Percentiles rank a stretch among this genome's conserved stretches.
Evolutionary conservation across 176 grass and related monocot species (phyloP).

Genomic region (Aechmea fasciata): DNA sequence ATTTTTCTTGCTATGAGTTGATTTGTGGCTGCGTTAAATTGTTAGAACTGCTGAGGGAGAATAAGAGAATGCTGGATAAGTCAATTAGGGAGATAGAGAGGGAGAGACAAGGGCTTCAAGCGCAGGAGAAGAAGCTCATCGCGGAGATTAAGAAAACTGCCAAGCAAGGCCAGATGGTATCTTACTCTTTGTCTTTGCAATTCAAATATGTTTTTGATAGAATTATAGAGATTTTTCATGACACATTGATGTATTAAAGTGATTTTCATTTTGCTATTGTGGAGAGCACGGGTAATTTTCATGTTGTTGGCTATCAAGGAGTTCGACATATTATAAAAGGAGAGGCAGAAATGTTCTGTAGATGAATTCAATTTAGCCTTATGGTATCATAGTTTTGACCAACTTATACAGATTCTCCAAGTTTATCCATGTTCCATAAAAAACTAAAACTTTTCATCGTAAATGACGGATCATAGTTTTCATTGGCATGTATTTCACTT

Average conservation of each 20-base stretch:
- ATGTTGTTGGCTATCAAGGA: background rate
- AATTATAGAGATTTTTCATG: background rate
- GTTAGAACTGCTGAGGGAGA: slow-evolving; percentile 74
- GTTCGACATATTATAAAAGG: no score
- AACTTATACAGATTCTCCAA: no score
- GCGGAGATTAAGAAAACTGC: slow-evolving; percentile 66
- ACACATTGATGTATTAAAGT: background rate
- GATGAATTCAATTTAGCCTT: no score
- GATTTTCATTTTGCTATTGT: background rate
- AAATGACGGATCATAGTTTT: background rate
- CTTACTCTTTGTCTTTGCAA: background rate
- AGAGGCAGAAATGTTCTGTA: no score
- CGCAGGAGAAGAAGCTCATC: slow-evolving; percentile 74
- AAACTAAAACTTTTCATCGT: background rate
- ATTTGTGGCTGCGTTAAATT: slow-evolving; percentile 13
- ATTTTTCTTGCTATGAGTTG: background rate
- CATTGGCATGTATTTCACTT: background rate
- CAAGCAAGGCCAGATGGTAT: slow-evolving; percentile 83
- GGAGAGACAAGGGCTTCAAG: slow-evolving; percentile 61
- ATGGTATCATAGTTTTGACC: no score
- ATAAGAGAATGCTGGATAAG: slow-evolving; percentile 65
- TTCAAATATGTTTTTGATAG: background rate
- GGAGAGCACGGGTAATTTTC: background rate
- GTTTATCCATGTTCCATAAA: no score
- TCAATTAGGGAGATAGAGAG: slow-evolving; percentile 74